phyloP scores from a whole-genome alignment of 2,329 filamentous ascomycete species.

The Ceratocystis huliohia region DNA sequence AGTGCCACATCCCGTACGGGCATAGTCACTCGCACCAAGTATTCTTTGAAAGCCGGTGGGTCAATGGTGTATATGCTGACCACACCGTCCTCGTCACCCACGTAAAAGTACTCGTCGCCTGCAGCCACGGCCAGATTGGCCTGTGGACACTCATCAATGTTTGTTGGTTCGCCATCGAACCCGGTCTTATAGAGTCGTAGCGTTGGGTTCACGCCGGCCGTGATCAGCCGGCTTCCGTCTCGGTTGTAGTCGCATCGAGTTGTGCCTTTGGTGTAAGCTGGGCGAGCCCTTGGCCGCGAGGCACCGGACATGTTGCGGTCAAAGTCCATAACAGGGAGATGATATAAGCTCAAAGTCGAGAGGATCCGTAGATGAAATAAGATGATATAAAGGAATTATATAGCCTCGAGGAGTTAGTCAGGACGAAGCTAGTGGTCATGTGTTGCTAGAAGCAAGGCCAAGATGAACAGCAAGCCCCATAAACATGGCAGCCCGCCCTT shows the following conservation, averaged over 20 bases:
- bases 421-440: neutral
- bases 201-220: constrained; percentile 84
- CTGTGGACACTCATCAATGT: constrained; percentile 82
- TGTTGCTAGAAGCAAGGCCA: neutral
- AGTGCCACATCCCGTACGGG: constrained; percentile 78
- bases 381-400: too few species aligned
- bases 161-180: constrained; percentile 81
- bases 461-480: neutral
- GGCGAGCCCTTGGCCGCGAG: constrained; percentile 47
- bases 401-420: neutral
- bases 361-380: neutral
- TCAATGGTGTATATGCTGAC: constrained; percentile 83
- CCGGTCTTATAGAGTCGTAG: constrained; percentile 87
- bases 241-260: constrained; percentile 85
- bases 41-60: constrained; percentile 57
- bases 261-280: constrained; percentile 70
- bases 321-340: constrained; percentile 6
- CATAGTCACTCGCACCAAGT: constrained; percentile 71
- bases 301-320: constrained; percentile 29
- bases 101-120: constrained; percentile 68
- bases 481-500: neutral
- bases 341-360: neutral
- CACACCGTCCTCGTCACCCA: constrained; percentile 88
- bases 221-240: constrained; percentile 74
- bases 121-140: constrained; percentile 70